These are phyloP conservation scores for Pichia deserticola DNA, from an alignment of 805 yeast species.

Conservation along the genomic window DNA sequence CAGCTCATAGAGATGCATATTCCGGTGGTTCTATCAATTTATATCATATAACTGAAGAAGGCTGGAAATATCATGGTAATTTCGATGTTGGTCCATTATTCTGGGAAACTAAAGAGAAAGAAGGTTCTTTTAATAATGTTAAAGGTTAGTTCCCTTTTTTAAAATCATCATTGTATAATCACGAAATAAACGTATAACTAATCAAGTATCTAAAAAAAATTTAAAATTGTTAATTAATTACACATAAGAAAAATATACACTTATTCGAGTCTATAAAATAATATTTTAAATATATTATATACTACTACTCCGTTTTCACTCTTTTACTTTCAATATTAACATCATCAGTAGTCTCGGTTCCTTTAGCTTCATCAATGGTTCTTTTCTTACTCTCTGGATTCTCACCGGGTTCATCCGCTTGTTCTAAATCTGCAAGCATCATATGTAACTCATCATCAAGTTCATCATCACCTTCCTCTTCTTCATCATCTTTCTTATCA, in stretches of 20 bases:
- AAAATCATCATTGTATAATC: too few species aligned
- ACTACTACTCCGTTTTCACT: background rate
- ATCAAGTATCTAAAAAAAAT: too few species aligned
- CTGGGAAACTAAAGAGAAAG: conserved; percentile 86
- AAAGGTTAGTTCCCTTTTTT: conserved; percentile 29
- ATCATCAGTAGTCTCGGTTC: background rate
- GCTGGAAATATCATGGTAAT: conserved; percentile 96
- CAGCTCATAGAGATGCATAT: conserved; percentile 96
- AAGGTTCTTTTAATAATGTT: conserved; percentile 84
- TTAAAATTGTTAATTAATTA: too few species aligned
- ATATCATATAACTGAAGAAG: conserved; percentile 86
- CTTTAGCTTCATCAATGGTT: background rate
- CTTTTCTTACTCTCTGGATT: background rate
- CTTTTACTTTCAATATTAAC: background rate
- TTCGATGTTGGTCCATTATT: conserved; percentile 84
- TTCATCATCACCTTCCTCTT: conserved; percentile 1
- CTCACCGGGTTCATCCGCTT: conserved; percentile 1
- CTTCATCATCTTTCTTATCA: background rate
- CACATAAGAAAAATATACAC: too few species aligned
- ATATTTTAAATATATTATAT: too few species aligned
- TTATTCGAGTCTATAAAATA: too few species aligned
- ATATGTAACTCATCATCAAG: conserved; percentile 1
- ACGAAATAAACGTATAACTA: too few species aligned
- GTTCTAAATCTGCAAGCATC: conserved; percentile 6
- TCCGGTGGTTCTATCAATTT: conserved; percentile 95